These are phyloP conservation scores for Trichosporon asahii DNA, from an alignment of 1,284 basidiomycete genomes.

Conservation along the genomic window DNA sequence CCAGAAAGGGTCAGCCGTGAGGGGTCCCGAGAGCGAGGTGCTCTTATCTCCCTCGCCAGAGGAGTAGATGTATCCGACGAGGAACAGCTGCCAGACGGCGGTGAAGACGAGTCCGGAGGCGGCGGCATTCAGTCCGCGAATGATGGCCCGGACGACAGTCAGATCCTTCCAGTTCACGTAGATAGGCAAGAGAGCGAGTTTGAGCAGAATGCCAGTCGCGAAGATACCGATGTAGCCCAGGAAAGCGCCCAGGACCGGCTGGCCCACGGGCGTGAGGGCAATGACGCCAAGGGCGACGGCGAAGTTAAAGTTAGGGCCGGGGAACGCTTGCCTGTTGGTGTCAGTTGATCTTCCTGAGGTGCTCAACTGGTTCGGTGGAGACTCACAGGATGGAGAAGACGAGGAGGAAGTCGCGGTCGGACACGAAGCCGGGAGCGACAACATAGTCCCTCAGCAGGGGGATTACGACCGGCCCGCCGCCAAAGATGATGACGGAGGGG, in stretches of 20 bases:
- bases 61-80: conserved; percentile 44
- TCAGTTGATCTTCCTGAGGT: not conserved
- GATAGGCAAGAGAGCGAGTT: conserved; percentile 57
- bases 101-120: conserved; percentile 60
- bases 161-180: conserved; percentile 55
- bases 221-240: conserved; percentile 58
- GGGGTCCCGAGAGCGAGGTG: conserved; percentile 37
- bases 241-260: conserved; percentile 54
- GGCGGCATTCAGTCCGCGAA: conserved; percentile 59
- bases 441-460: conserved; percentile 60
- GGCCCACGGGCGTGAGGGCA: conserved; percentile 32
- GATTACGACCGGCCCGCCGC: conserved; percentile 62
- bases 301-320: conserved; percentile 62
- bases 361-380: not conserved
- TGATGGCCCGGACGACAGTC: conserved; percentile 50
- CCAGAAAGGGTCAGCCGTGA: conserved; percentile 55
- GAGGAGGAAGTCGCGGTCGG: conserved; percentile 58
- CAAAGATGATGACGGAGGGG: conserved; percentile 55
- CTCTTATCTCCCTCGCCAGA: conserved; percentile 38
- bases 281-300: conserved; percentile 60
- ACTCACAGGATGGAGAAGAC: conserved; percentile 58
- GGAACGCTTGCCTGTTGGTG: conserved; percentile 54
- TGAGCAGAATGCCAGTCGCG: conserved; percentile 57
- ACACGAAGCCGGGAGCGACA: conserved; percentile 54
- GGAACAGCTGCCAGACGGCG: conserved; percentile 58